Base-by-base conservation (phyloP, 202 grass and related monocot species). In the Setaria viridis region DNA sequence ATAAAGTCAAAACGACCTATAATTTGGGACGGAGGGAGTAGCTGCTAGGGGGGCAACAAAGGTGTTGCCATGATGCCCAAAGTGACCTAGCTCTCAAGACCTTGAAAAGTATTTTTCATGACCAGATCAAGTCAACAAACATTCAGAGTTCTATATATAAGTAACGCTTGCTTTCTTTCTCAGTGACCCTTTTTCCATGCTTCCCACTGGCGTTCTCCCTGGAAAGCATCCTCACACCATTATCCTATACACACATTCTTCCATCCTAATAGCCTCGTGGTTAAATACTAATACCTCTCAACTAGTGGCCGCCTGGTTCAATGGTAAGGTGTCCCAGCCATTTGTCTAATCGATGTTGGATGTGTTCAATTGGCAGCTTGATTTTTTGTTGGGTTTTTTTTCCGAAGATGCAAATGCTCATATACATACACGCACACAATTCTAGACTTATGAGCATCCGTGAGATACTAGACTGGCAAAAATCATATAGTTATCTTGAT, bases 71-170 rank as follows among this genome's bases (percentile, higher is more conserved):
- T 25, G 53, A 59, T 70, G 55, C 16, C 50, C 37, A 58, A 59
- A 15, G 62, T 87, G 53, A 72, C 15, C 59, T 56, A 63, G 29
- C n/a, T 25, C 9, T 17, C 14, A 41, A 32, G 42, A 63, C 45
- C 47, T 8, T 43, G 0, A 21, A 65, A 74, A 37, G n/a, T 32
- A 14, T 45, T 79, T 45, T 50, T 69, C 33, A 16, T 11, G 77
- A 81, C 78, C 25, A 4, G 64, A 55, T 54, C 34, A 76, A 77
- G 77, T 86, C 82, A 82, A 49, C 72, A 82, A 11, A 48, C 53
- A 66, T 63, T 30, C 82, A 75, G 25, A 62, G 25, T 45, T 51
- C 0, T 55, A 35, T 55, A 51, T 33, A 33, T 1, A 78, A 68
- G 76, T 39, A 80, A 14, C 30, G 41, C 47, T 70, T 60, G 32